Evolutionary conservation across 2,329 filamentous ascomycete genomes (phyloP), one percentile per base, ranked within the genome.

Genomic region (Cordyceps cicadae): DNA sequence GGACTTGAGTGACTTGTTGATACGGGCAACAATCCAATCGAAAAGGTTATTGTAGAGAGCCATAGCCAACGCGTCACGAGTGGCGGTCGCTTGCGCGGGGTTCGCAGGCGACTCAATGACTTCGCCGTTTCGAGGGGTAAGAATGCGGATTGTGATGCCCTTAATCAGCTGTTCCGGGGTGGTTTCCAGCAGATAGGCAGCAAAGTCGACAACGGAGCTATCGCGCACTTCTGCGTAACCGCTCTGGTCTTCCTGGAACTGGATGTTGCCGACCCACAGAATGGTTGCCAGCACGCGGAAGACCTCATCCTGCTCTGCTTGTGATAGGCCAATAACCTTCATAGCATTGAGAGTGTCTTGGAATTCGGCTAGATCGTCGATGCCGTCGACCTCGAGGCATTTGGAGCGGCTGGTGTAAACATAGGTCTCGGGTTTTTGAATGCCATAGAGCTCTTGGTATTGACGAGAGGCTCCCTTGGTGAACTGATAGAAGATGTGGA

Each of bases 401-500:
- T 96, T 96, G 62, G 93, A 96, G 66, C 85, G 86, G 75, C 91
- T 97, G 17, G 92, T 96, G 73, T 99, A 99, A 26, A 90, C 77
- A 74, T 99, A 99, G 39, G 92, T 90, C 69, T 96, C 89, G 26
- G 94, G 94, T 67, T 88, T 88, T 72, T 97, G 93, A 21, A 99
- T 80, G 55, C 94, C 94, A 70, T 90, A 97, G n/a, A 80, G 86
- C 69, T 94, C 86, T 72, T 91, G 83, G 75, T 97, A 95, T 62
- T 88, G 85, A 66, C 88, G 82, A n/a, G 92, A 89, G 11, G 93
- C 93, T 4, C 90, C 92, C 76, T 97, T 99, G 52, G 94, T 90
- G 74, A 97, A 97, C 74, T 99, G 94, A 76, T 99, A 99, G 74
- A 99, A 99, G 69, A 99, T 97, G 76, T 99, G 94, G 75, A 99